phyloP scores from a whole-genome alignment of 1,284 basidiomycete species.

The Cutaneotrichosporon daszewskae region DNA sequence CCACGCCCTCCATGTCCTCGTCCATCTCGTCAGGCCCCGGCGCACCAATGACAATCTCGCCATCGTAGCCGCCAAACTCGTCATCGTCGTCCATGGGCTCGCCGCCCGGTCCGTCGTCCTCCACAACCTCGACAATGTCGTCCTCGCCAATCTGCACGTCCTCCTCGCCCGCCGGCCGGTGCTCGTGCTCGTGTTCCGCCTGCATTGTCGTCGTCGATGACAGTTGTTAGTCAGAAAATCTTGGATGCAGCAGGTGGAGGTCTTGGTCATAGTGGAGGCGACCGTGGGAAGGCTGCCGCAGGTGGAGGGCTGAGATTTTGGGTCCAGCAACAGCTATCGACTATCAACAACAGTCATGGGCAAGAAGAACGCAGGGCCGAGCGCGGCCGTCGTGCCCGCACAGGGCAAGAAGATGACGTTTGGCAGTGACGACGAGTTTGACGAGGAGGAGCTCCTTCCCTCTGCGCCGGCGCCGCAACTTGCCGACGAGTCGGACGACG shows the following conservation, averaged over 20 bases:
- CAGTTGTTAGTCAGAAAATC: background rate
- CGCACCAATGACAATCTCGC: conserved; percentile 48
- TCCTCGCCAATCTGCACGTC: conserved; percentile 41
- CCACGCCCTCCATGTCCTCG: conserved; percentile 15
- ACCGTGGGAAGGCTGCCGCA: background rate
- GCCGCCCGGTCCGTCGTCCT: conserved; percentile 62
- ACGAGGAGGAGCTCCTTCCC: background rate
- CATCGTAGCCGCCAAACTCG: conserved; percentile 50
- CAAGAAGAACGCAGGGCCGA: conserved; percentile 13
- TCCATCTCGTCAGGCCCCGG: conserved; percentile 32
- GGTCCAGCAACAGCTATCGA: background rate
- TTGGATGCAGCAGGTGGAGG: no score
- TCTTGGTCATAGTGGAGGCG: no score
- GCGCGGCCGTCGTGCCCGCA: conserved; percentile 16
- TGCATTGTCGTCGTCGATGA: no score
- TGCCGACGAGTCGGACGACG: background rate
- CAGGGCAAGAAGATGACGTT: conserved; percentile 31
- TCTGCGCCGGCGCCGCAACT: background rate
- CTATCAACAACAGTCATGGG: conserved; percentile 7
- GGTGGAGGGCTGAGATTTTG: conserved; percentile 2
- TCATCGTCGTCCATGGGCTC: conserved; percentile 52
- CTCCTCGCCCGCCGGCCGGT: conserved; percentile 34
- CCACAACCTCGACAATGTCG: conserved; percentile 41
- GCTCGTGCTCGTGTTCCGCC: no score
- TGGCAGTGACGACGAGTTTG: conserved; percentile 14